Evolutionary conservation across 2,329 filamentous ascomycete genomes (phyloP), one percentile per base, ranked within the genome.

Genomic region (Neonectria coccinea): DNA sequence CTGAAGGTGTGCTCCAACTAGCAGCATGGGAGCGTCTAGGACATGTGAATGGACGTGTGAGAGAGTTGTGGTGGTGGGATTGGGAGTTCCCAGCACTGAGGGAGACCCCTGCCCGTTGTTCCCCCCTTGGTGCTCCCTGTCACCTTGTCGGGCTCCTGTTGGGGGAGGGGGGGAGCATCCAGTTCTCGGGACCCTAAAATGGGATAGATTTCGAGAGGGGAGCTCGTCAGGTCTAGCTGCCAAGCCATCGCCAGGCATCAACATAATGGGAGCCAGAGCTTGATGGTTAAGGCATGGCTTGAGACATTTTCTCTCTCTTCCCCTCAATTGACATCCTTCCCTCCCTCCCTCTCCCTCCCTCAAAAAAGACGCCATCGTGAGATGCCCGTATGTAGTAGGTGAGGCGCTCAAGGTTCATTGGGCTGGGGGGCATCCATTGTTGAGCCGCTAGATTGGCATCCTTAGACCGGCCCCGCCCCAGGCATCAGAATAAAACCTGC

Each of bases 141-240:
- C 59, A 42, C 47, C 52, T 42, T 45, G 54, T 33, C 54, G 41
- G 41, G 33, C 41, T 33, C 60, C 39, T 48, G 58, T 65, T 2
- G 20, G 68, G 68, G 66, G 68, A 41, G 67, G 64, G 67, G 66
- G 68, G 45, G 65, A 68, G 65, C 27, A 48, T 16, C 44, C 39
- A 7, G 27, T 33, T 55, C 53, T 18, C 41, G 25, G 27, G 39
- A 55, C 25, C 16, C 52, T 39, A 44, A 47, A 57, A 48, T 29
- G 44, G 44, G 44, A 41, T 39, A 33, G 44, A 41, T 39, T 29
- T 20, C 44, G 27, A 12, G 4, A 31, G 27, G 11, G 45, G 16
- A 47, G 20, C 44, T 27, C 22, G 12, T 12, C 12, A 25, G 20
- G 5, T 18, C 27, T 50, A n/a, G 29, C 5, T 20, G 25, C 36